Conservation (phyloP, 805 yeast species). For the Babjeviella inositovora region DNA sequence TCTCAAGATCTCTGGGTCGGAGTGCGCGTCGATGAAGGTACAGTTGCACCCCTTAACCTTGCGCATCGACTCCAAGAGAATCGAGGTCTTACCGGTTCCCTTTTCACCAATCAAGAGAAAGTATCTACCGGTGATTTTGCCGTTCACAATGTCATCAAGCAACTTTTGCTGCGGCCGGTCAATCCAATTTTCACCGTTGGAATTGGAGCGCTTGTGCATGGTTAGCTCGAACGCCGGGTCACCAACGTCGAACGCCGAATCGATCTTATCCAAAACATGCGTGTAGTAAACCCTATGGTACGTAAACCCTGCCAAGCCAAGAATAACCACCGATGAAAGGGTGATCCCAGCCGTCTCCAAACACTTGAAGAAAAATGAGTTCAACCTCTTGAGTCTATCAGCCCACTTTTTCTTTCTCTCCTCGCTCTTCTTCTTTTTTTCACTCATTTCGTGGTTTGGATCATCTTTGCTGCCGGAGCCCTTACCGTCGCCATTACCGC, state of each 20-base stretch:
- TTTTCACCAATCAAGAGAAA: constrained; percentile 67
- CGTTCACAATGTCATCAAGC: constrained; percentile 49
- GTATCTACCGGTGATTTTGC: constrained; percentile 52
- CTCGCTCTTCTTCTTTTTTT: constrained; percentile 4
- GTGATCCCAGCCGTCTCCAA: constrained; percentile 61
- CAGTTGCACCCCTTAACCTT: constrained; percentile 48
- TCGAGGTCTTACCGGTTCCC: constrained; percentile 75
- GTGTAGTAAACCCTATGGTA: constrained; percentile 47
- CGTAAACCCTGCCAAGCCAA: constrained; percentile 57
- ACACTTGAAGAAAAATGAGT: constrained; percentile 20
- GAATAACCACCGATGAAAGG: constrained; percentile 46
- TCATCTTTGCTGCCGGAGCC: constrained; percentile 4
- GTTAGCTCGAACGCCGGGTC: constrained; percentile 49
- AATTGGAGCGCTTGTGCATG: constrained; percentile 27
- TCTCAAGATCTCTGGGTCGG: constrained; percentile 73
- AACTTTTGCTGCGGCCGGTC: constrained; percentile 51
- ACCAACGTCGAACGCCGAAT: constrained; percentile 47
- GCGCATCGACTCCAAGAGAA: constrained; percentile 56
- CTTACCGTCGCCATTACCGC: constrained; percentile 1
- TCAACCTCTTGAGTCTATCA: neutral
- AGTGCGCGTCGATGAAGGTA: constrained; percentile 65
- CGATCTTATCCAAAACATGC: constrained; percentile 51
- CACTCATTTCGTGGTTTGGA: constrained; percentile 5
- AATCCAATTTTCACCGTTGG: constrained; percentile 39
- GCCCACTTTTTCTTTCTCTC: too few species aligned